These are phyloP conservation scores for Leccinum pellstonianum DNA, from an alignment of 768 basidiomycete genomes.

Conservation along the genomic window DNA sequence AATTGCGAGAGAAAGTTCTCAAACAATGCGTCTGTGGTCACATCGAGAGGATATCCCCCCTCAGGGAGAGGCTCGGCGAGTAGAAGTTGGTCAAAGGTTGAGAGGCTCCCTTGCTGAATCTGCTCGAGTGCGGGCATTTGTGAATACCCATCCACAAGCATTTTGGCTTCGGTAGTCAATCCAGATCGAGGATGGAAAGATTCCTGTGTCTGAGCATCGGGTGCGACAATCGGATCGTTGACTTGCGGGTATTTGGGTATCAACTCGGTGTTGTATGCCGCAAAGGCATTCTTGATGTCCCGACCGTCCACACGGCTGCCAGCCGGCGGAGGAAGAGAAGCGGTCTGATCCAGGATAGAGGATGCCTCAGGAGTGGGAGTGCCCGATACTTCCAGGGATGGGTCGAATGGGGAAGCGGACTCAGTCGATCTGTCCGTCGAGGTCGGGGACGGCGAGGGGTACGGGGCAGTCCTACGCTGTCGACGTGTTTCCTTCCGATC, in stretches of 20 bases:
- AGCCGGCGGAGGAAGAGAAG: background rate
- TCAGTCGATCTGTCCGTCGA: background rate
- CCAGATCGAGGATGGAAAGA: background rate
- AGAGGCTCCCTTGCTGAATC: background rate
- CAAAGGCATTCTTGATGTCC: background rate
- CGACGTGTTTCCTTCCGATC: background rate
- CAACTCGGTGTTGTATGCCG: conserved; percentile 1
- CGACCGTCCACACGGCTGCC: background rate
- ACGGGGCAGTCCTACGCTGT: conserved; percentile 4
- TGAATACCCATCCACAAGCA: background rate
- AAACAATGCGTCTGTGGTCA: background rate
- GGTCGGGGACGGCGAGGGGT: background rate
- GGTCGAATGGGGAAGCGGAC: background rate
- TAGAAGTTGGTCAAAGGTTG: background rate
- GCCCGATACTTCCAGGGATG: background rate
- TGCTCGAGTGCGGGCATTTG: background rate
- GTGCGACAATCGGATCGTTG: background rate
- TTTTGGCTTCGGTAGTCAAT: too few relatives aligned
- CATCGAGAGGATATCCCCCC: background rate
- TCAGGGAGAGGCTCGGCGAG: background rate
- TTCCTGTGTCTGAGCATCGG: background rate
- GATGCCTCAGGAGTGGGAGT: background rate
- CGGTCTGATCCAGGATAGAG: background rate
- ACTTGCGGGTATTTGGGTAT: background rate
- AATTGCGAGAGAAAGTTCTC: background rate